These are phyloP conservation scores for Talaromyces stipitatus DNA, from an alignment of 495 filamentous ascomycete species.

Conservation along the genomic window DNA sequence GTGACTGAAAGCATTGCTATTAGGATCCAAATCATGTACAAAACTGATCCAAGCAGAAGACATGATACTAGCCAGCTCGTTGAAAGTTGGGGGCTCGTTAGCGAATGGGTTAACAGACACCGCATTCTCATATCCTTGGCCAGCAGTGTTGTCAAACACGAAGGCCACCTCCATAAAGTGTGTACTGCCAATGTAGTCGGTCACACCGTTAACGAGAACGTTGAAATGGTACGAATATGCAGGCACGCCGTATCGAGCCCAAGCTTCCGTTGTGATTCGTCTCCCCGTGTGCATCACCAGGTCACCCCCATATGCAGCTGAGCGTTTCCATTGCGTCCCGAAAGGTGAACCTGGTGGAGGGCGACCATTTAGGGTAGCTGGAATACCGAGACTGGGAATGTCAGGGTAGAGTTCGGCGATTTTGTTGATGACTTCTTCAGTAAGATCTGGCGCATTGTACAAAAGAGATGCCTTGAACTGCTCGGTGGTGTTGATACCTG, in stretches of 20 bases:
- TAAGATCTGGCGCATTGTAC: neutral
- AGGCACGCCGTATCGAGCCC: constrained; percentile 20
- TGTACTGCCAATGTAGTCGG: constrained; percentile 19
- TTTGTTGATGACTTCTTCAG: constrained; percentile 7
- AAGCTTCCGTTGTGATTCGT: constrained; percentile 27
- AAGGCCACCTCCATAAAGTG: constrained; percentile 46
- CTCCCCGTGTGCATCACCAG: constrained; percentile 46
- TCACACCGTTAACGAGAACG: constrained; percentile 20
- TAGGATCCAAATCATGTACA: constrained; percentile 29
- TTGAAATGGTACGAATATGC: constrained; percentile 43
- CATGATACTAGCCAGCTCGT: constrained; percentile 32
- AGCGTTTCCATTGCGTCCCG: constrained; percentile 44
- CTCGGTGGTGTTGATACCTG: constrained; percentile 34
- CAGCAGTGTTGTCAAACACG: constrained; percentile 35
- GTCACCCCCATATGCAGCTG: constrained; percentile 47
- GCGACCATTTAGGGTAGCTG: constrained; percentile 14
- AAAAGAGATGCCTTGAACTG: constrained; percentile 24
- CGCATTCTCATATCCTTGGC: constrained; percentile 24
- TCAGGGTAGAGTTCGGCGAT: constrained; percentile 23
- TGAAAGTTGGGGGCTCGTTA: constrained; percentile 17
- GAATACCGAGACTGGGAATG: constrained; percentile 37
- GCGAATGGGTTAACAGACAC: constrained; percentile 23
- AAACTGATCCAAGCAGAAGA: constrained; percentile 38
- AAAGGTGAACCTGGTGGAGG: constrained; percentile 17
- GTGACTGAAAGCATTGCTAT: constrained; percentile 10